These are phyloP conservation scores for Sclerotiophoma versabilis DNA, from an alignment of 2,329 filamentous ascomycete species.

Conservation along the genomic window DNA sequence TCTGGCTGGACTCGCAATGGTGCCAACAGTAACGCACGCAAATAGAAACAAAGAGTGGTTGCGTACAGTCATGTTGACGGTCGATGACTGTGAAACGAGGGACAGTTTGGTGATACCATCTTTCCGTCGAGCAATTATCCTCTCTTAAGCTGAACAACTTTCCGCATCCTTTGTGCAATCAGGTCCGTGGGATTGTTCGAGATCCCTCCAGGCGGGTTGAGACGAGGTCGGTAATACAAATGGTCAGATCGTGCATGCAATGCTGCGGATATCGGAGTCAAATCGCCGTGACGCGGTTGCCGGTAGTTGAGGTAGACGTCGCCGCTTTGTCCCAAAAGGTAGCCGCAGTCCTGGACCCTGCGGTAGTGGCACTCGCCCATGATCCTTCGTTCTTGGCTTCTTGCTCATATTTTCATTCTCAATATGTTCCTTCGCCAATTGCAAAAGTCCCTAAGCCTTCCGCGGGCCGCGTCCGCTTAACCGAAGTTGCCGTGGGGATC, in stretches of 20 bases:
- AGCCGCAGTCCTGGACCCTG: neutral
- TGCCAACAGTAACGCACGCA: slow-evolving; percentile 4
- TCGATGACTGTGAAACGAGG: neutral
- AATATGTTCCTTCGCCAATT: neutral
- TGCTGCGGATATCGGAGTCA: neutral
- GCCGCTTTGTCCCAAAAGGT: neutral
- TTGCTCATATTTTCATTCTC: neutral
- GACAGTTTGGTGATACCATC: neutral
- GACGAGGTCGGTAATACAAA: neutral
- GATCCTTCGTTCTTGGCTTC: no score
- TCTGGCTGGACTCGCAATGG: slow-evolving; percentile 6
- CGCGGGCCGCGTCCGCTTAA: neutral
- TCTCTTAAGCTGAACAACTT: neutral
- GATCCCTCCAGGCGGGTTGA: neutral
- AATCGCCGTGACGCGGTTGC: neutral
- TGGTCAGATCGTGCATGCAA: neutral
- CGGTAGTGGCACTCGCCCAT: neutral
- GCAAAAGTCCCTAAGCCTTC: neutral
- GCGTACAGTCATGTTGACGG: slow-evolving; percentile 11
- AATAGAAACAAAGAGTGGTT: slow-evolving; percentile 1
- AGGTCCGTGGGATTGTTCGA: neutral
- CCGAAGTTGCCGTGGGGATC: neutral
- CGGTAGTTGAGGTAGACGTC: neutral
- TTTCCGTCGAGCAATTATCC: neutral
- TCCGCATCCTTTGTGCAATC: neutral